Percentiles rank a stretch among this genome's conserved stretches.
Evolutionary conservation across 108 stramenopile species (phyloP).

Genomic region (Cyclotella distinguenda): DNA sequence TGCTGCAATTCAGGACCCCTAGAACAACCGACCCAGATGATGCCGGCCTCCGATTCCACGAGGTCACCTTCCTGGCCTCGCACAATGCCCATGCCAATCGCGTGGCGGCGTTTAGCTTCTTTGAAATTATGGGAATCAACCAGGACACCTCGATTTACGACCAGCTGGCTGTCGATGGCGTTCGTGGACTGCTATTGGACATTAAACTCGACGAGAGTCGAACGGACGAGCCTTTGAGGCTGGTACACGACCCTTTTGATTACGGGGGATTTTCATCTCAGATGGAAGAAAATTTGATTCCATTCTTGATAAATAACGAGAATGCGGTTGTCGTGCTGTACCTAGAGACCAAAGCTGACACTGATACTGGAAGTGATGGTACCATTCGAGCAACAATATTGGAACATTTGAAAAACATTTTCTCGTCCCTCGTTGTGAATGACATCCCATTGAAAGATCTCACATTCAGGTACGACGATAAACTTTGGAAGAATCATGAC

Average conservation of each 20-base stretch:
- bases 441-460: constrained; percentile 16
- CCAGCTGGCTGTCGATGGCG: constrained; percentile 16
- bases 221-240: neutral
- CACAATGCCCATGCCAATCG: constrained; percentile 39
- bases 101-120: constrained; percentile 6
- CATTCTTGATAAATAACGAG: constrained; percentile 30
- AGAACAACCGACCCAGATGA: constrained; percentile 2
- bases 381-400: constrained; percentile 16
- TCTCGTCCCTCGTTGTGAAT: constrained; percentile 16
- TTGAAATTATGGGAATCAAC: constrained; percentile 20
- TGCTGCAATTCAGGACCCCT: too few relatives aligned
- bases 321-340: constrained; percentile 21
- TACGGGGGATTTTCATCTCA: constrained; percentile 14
- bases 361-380: neutral
- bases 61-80: constrained; percentile 17
- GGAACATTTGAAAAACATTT: neutral
- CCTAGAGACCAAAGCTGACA: constrained; percentile 19
- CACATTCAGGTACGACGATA: constrained; percentile 23
- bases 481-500: constrained; percentile 12
- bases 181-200: constrained; percentile 26
- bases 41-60: constrained; percentile 20
- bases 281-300: constrained; percentile 20
- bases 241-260: constrained; percentile 24
- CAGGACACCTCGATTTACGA: constrained; percentile 28
- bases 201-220: constrained; percentile 3